These are phyloP conservation scores for Xylaria castorea DNA, from an alignment of 495 filamentous ascomycete species.

Conservation along the genomic window DNA sequence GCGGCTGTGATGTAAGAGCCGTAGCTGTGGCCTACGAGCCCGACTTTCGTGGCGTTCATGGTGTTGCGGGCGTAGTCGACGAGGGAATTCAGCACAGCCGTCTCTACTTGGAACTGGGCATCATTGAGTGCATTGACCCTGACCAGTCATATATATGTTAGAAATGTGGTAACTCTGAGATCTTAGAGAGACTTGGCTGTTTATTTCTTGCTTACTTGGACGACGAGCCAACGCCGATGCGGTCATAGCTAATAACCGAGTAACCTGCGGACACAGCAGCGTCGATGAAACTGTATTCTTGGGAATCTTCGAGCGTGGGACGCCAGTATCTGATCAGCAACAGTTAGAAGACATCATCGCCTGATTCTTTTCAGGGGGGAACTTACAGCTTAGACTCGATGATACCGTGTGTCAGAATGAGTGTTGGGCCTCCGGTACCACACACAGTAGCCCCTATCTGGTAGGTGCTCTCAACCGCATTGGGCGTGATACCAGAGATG, in stretches of 20 bases:
- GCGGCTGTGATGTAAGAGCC: constrained; percentile 38
- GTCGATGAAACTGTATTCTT: constrained; percentile 1
- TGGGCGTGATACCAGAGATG: not conserved
- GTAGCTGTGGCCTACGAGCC: constrained; percentile 42
- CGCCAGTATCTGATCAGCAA: not conserved
- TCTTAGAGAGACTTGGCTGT: not conserved
- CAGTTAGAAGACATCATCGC: not conserved
- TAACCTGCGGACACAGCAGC: not conserved
- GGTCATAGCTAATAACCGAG: constrained; percentile 8
- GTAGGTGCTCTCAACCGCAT: constrained; percentile 16
- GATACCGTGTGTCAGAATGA: constrained; percentile 39
- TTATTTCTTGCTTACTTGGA: not conserved
- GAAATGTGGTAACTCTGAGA: not conserved
- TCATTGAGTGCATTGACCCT: constrained; percentile 28
- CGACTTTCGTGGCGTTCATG: constrained; percentile 34
- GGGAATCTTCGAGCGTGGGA: not conserved
- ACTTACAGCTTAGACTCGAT: constrained; percentile 40
- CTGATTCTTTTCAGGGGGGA: not conserved
- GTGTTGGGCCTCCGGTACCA: constrained; percentile 32
- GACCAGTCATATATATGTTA: not conserved
- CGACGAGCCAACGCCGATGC: constrained; percentile 7
- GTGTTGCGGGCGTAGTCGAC: constrained; percentile 34
- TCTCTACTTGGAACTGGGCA: constrained; percentile 40
- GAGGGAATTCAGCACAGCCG: constrained; percentile 36
- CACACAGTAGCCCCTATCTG: constrained; percentile 36